These are phyloP conservation scores for Schizosaccharomyces octosporus DNA, from an alignment of 805 yeast species.

Conservation along the genomic window DNA sequence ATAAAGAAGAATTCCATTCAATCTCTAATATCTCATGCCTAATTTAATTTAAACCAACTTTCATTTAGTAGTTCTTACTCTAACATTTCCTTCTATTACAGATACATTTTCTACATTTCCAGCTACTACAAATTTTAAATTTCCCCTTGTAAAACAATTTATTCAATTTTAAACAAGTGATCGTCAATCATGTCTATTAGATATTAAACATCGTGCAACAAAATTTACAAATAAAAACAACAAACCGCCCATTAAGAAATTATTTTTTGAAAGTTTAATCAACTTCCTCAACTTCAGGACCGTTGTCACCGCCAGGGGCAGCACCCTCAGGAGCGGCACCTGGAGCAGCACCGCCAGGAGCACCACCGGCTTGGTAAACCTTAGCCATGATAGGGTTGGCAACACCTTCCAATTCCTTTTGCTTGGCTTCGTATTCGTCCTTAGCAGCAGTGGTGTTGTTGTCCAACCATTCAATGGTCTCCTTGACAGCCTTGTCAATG, in stretches of 20 bases:
- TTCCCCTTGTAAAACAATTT: not conserved
- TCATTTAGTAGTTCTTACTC: no score
- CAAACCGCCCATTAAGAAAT: not conserved
- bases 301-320: constrained; percentile 15
- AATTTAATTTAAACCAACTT: no score
- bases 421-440: constrained; percentile 78
- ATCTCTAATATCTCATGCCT: no score
- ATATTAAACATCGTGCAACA: not conserved
- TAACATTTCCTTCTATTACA: no score
- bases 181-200: not conserved
- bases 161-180: not conserved
- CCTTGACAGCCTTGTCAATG: constrained; percentile 58
- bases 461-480: constrained; percentile 78
- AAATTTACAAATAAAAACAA: not conserved
- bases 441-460: constrained; percentile 74
- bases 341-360: constrained; percentile 41
- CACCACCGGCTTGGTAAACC: constrained; percentile 87
- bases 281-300: constrained; percentile 67
- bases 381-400: constrained; percentile 94
- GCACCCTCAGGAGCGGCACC: constrained; percentile 32
- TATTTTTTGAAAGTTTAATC: constrained; percentile 20
- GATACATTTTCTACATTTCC: no score
- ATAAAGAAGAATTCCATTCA: no score
- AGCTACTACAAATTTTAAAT: not conserved
- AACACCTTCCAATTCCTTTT: constrained; percentile 82